These are phyloP conservation scores for Nigrograna mackinnonii DNA, from an alignment of 2,329 filamentous ascomycete genomes.

Conservation along the genomic window DNA sequence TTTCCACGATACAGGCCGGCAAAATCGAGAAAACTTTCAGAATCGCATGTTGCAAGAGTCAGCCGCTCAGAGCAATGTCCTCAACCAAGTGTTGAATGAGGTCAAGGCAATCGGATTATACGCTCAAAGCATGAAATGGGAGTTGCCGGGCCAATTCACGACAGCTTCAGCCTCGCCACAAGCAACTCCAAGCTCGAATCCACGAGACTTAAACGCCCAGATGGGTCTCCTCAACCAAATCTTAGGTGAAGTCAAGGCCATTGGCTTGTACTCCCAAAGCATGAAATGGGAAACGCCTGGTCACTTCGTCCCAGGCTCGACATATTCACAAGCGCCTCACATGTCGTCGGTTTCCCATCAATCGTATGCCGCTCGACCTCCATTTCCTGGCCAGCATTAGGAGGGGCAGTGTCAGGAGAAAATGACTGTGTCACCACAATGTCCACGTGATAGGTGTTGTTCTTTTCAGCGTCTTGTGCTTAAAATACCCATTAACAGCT, in stretches of 20 bases:
- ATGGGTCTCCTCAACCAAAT: conserved; percentile 29
- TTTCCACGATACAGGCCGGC: conserved; percentile 42
- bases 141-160: conserved; percentile 21
- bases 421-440: too few relatives aligned
- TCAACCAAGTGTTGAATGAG: conserved; percentile 29
- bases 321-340: too few relatives aligned
- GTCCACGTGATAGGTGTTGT: too few relatives aligned
- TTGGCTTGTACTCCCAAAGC: conserved; percentile 24
- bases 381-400: conserved; percentile 13
- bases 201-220: too few relatives aligned
- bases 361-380: conserved; percentile 9
- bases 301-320: too few relatives aligned
- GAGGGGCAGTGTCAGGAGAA: too few relatives aligned
- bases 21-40: conserved; percentile 40
- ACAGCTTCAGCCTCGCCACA: too few relatives aligned
- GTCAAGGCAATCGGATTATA: conserved; percentile 28
- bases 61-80: conserved; percentile 29
- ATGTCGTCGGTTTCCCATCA: conserved; percentile 7
- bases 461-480: too few relatives aligned
- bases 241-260: conserved; percentile 27
- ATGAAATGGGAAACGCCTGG: conserved; percentile 32
- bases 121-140: conserved; percentile 30
- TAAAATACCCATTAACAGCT: too few relatives aligned
- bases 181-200: too few relatives aligned
- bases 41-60: conserved; percentile 35